Base-by-base conservation (phyloP, 805 yeast species). In the Scheffersomyces lignosus region DNA sequence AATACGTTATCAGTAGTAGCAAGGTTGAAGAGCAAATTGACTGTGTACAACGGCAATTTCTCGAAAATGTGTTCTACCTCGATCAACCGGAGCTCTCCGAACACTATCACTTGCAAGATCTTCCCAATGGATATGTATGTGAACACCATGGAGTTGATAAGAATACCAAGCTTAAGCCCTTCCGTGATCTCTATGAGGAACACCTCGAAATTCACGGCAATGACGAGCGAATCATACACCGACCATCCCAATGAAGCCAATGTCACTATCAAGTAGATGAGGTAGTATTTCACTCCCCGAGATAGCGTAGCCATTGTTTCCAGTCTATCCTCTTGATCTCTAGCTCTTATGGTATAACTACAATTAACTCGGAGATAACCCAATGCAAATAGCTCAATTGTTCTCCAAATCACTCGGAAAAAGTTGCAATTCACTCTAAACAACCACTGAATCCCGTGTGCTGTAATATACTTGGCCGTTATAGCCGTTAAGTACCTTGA, bases 61-160 rank as follows among this genome's bases (percentile, higher is more conserved):
- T 67, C 73, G 3, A 60, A 45, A 27, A 69, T 45, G 52, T 84
- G 90, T 48, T 90, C 95, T 36, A 74, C 60, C 56, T 91, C 99
- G 23, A 85, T 71, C 12, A 80, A 61, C 38, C 96, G 69, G 35
- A 91, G 63, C 38, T 79, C 80, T 0, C 96, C 96, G 64, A 89
- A 88, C 25, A 87, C 49, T 0, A 80, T 1, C 18, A 59, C 44
- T 32, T 81, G 83, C 0, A 81, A 44, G 6, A 71, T 28, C 44
- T 77, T 76, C n/a, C 51, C 51, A 10, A 52, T 20, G 8, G 52
- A 42, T 10, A 57, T 33, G 30, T 55, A 51, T 4, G 50, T 29
- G 28, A 49, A 46, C 24, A 52, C 41, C 10, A 62, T 36, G 22
- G 47, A 50, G 40, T 64, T 64, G 38, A 64, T 41, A 5, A 61